Evolutionary conservation across 306 rosid species (phyloP), one percentile per base, ranked within the genome.

Genomic region (Acmispon strigosus): DNA sequence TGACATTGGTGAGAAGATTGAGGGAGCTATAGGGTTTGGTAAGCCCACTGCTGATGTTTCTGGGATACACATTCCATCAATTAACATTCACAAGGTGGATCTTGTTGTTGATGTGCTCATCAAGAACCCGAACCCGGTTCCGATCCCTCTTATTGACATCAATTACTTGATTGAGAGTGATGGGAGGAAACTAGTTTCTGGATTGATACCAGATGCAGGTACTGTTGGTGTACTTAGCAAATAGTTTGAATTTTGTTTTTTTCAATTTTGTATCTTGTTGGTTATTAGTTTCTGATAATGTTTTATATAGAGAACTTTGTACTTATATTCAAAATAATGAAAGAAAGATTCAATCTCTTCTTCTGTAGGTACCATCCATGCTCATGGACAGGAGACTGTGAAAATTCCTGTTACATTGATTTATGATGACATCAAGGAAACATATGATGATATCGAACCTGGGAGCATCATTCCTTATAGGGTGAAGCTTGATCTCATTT

Each of bases 141-240:
- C 99, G 4, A 91, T 95, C 59, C 99, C 99, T 51, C 75, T 95
- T 9, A 66, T 87, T 64, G 97, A 95, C 83, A 87, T 95, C 2
- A 56, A 91, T 52, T 95, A 95, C 74, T 78, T 95, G 82, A 66
- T 95, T 59, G 99, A 89, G 69, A 95, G 97, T 76, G 90, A 86
- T 74, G 96, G 92, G 32, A 87, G 97, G 84, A 95, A 95, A 41
- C 84, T 95, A 2, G 75, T 95, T 62, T 91, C 97, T 0, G 99
- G 99, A 0, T 59, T 95, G 83, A 95, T 95, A 51, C 99, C 99
- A 0, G 99, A 95, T 76, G 89, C 97, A 1, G 99, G 99, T 32
- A 32, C 37, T 32, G 37, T 32, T 32, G 37, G 32, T 27, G 3
- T 27, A 27, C 32, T 27, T 27, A 27, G 32, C 32, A 27, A 27